phyloP scores from a whole-genome alignment of 148 eudicot species.

The Fagopyrum homotropicum region DNA sequence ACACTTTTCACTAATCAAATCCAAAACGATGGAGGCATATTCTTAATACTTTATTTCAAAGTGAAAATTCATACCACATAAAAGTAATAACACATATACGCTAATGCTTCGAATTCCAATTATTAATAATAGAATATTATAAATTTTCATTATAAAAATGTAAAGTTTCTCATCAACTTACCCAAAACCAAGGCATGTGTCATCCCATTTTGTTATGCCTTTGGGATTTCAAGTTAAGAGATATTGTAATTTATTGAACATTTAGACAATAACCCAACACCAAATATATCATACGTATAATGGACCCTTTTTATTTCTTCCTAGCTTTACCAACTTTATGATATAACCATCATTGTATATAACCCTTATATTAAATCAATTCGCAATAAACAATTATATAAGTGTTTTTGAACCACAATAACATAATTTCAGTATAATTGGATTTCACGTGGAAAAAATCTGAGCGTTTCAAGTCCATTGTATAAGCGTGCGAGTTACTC shows the following conservation, averaged over 20 bases:
- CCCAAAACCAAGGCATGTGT: neutral
- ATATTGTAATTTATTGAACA: neutral
- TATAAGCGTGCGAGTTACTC: no score
- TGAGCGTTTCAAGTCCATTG: no score
- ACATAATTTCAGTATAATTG: no score
- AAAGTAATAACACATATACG: neutral
- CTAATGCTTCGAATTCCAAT: neutral
- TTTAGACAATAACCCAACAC: constrained; percentile 8
- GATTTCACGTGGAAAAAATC: no score
- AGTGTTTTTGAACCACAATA: no score
- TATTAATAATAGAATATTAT: no score
- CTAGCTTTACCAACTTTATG: neutral
- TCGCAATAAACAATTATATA: neutral
- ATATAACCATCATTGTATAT: neutral
- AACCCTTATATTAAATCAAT: neutral
- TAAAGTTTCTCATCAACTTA: neutral
- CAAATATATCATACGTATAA: neutral
- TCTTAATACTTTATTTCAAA: constrained; percentile 7
- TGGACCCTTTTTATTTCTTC: constrained; percentile 10
- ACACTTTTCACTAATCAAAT: neutral
- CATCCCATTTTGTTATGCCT: neutral
- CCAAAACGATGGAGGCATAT: neutral
- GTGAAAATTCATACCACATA: neutral
- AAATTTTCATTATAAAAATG: neutral
- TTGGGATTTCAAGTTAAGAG: neutral